Evolutionary conservation across 441 rosid species (phyloP), one percentile per base, ranked within the genome.

Genomic region (Bocquillonia castaneifolia): DNA sequence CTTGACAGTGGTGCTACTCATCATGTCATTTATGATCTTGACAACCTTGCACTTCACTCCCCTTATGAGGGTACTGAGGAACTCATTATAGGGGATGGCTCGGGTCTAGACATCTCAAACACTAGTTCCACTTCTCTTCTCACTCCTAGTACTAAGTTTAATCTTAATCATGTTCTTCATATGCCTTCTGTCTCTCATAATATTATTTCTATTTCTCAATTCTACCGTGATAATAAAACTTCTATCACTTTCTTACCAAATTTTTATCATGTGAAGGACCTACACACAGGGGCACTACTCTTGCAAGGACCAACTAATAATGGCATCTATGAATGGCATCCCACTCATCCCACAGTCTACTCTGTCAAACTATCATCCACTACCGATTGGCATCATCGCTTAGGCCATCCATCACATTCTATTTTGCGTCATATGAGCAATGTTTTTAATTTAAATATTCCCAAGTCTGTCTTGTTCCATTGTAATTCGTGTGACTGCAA

Each of bases 201-300:
- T 48, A 6, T 48, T 1, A 47, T 69, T 0, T 69, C 12, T 31
- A 51, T 48, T 12, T 50, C 52, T 23, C 3, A 70, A 25, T 61
- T 70, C 52, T 70, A 42, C 10, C 3, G 10, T 0, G 23, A 59
- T 4, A 70, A 70, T 12, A 50, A 70, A 7, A 37, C 51, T 53
- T 40, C 53, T 1, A 39, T 62, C 1, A 12, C 51, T 31, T 34
- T 70, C 25, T 53, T 13, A 45, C 51, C 59, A 1, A 1, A 0
- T 42, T 14, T 18, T 67, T 56, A 54, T 36, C 36, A 36, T 40
- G 29, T 55, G 20, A 67, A 26, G 63, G 60, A 25, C 0, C 64
- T n/a, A 23, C 2, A 1, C 1, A 42, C 13, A 8, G 9, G 62
- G 22, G 37, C 53, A 23, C 3, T 9, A 1, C 29, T 40, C 5